Conservation (phyloP, 345 rosid genomes). For the Citrus sp. region DNA sequence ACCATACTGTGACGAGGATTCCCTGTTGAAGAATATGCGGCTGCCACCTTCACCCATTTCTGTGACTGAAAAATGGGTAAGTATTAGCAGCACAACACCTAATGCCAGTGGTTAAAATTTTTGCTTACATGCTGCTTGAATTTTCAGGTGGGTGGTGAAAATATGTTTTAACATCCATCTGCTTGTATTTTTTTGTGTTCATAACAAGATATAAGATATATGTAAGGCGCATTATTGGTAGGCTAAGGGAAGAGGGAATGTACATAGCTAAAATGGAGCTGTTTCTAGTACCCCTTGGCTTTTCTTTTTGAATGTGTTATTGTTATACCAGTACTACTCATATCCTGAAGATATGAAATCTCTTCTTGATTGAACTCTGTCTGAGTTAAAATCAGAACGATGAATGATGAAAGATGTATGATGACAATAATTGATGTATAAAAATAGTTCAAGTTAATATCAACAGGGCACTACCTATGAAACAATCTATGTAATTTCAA, state of each 20-base stretch:
- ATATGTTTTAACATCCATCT: neutral
- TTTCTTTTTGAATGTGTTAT: neutral
- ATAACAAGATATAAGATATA: neutral
- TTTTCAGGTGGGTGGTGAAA: neutral
- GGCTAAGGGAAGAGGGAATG: neutral
- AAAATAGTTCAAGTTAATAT: too few species aligned
- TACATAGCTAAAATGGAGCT: neutral
- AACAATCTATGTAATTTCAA: too few species aligned
- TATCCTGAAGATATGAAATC: neutral
- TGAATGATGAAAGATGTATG: neutral
- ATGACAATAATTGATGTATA: neutral
- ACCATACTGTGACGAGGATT: constrained; percentile 25
- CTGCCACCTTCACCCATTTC: constrained; percentile 52
- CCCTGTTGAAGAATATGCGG: constrained; percentile 28
- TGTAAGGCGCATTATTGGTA: too few species aligned
- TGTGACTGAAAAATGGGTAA: constrained; percentile 51
- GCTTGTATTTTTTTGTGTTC: neutral
- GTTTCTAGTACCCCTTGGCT: neutral
- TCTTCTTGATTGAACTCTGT: neutral
- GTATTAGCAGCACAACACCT: constrained; percentile 35
- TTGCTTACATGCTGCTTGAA: neutral
- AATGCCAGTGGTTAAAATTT: constrained; percentile 23
- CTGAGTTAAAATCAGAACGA: neutral
- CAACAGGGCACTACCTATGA: too few species aligned
- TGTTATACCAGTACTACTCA: neutral